Evolutionary conservation across 306 rosid genomes (phyloP).

Genomic region (Pyrus pyrifolia): DNA sequence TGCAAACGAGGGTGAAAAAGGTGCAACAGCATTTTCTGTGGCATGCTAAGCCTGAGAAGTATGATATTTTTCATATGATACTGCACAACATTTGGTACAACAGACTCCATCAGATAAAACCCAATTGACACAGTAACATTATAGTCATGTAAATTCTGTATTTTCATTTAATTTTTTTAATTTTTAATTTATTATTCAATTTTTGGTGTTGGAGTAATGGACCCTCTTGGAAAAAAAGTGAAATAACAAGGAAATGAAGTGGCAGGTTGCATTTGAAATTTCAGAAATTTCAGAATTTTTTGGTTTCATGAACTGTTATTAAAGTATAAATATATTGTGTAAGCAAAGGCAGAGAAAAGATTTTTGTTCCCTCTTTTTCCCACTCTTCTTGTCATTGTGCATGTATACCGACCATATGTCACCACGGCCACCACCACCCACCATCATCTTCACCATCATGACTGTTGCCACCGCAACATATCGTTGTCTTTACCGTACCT

Average conservation of each 20-base stretch:
- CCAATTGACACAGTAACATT: not conserved
- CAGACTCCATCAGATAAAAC: slow-evolving; percentile 42
- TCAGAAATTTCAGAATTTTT: not conserved
- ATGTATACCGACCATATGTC: too few species aligned
- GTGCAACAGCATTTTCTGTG: slow-evolving; percentile 86
- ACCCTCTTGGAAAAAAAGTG: not conserved
- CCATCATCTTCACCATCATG: too few species aligned
- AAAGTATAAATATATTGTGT: not conserved
- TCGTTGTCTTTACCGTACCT: too few species aligned
- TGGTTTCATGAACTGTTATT: not conserved
- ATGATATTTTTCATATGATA: slow-evolving; percentile 87
- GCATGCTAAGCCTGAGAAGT: slow-evolving; percentile 78
- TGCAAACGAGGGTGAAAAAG: slow-evolving; percentile 74
- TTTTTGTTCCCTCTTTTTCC: not conserved
- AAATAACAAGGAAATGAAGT: not conserved
- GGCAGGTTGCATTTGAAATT: not conserved
- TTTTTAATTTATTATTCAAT: not conserved
- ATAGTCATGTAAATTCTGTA: not conserved
- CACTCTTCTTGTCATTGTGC: too few species aligned
- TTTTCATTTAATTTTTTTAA: not conserved
- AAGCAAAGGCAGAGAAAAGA: not conserved
- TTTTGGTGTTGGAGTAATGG: not conserved
- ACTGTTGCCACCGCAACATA: too few species aligned
- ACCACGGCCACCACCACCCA: too few species aligned
- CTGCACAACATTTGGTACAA: slow-evolving; percentile 88